Conservation (phyloP, 257 asterid species). For the Capsicum pubescens region DNA sequence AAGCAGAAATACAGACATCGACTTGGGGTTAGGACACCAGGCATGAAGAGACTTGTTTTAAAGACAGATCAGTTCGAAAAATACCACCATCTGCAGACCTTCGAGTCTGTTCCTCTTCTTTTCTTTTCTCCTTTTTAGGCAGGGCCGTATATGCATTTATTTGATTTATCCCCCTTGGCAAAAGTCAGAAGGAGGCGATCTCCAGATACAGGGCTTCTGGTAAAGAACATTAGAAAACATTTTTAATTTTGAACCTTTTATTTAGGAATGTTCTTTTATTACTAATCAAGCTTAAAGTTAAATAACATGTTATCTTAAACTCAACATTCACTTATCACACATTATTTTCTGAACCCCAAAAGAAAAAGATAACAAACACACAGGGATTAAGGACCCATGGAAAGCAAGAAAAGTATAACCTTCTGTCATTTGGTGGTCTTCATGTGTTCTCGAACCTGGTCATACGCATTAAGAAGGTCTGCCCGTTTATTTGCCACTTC, state of each 20-base stretch:
- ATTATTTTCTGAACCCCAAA: background rate
- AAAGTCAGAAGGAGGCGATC: background rate
- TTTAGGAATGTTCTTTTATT: background rate
- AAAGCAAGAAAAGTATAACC: slow-evolving; percentile 1
- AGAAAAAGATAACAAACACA: background rate
- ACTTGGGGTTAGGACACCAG: background rate
- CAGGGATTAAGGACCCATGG: background rate
- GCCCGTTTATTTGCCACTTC: slow-evolving; percentile 73
- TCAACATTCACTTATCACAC: background rate
- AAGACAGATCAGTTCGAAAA: background rate
- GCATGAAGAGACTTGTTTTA: background rate
- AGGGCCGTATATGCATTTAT: background rate
- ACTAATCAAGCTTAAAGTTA: background rate
- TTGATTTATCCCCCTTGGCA: background rate
- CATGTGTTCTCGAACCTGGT: slow-evolving; percentile 58
- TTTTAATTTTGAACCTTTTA: background rate
- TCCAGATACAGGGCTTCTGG: background rate
- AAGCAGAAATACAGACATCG: slow-evolving; percentile 4
- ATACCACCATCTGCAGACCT: background rate
- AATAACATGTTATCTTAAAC: background rate
- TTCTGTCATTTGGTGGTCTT: slow-evolving; percentile 37
- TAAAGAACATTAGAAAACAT: background rate
- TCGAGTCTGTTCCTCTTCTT: slow-evolving; percentile 3
- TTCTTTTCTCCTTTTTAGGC: background rate
- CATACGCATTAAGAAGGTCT: slow-evolving; percentile 62